phyloP scores from a whole-genome alignment of 768 basidiomycete genomes.

The Xerocomellus chrysenteron region DNA sequence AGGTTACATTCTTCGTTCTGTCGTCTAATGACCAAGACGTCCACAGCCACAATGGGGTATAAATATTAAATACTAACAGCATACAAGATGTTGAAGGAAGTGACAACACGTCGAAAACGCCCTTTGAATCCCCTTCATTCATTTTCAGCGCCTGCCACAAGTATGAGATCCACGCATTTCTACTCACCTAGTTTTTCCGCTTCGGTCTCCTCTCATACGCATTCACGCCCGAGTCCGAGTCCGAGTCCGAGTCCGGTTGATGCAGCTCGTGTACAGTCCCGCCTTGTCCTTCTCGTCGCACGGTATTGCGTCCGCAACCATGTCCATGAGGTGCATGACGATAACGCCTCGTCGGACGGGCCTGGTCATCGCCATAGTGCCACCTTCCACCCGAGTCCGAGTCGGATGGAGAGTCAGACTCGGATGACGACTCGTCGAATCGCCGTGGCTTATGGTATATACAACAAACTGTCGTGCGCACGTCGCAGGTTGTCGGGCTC shows the following conservation, averaged over 20 bases:
- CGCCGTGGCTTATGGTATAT: slow-evolving; percentile 83
- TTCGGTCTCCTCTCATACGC: slow-evolving; percentile 49
- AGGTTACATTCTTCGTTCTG: too few relatives aligned
- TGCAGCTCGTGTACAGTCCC: slow-evolving; percentile 20
- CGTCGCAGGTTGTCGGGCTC: neutral
- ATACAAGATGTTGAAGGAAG: neutral
- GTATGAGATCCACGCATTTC: neutral
- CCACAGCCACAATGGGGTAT: neutral
- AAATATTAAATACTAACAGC: neutral
- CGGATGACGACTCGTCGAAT: slow-evolving; percentile 82
- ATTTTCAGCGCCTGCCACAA: neutral
- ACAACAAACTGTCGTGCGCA: slow-evolving; percentile 73
- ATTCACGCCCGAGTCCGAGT: slow-evolving; percentile 38
- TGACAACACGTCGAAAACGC: neutral
- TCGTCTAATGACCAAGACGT: neutral
- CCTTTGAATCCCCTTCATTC: neutral
- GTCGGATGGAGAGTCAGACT: slow-evolving; percentile 51
- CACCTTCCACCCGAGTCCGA: slow-evolving; percentile 11
- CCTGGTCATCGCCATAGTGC: slow-evolving; percentile 4
- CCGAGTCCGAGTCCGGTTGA: slow-evolving; percentile 18
- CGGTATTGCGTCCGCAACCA: neutral
- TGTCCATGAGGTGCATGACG: slow-evolving; percentile 6
- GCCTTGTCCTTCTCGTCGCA: slow-evolving; percentile 7
- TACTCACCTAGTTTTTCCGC: slow-evolving; percentile 16
- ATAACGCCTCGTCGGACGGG: slow-evolving; percentile 8